Conservation (phyloP, 2,329 filamentous ascomycete genomes). For the Aureobasidium pullulans region DNA sequence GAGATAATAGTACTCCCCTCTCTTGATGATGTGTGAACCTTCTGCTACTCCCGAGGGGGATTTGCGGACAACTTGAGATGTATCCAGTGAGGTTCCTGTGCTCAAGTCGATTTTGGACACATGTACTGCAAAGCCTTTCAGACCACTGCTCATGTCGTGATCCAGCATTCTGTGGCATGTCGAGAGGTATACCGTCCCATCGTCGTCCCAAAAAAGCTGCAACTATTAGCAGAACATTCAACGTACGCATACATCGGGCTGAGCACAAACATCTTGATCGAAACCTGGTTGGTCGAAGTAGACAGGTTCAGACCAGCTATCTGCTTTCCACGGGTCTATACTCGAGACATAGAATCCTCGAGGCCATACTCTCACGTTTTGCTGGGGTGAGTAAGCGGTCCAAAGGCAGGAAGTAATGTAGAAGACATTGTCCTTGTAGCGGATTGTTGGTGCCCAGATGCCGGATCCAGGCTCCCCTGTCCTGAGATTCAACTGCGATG, state of each 20-base stretch:
- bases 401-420: conserved; percentile 43
- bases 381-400: conserved; percentile 35
- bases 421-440: conserved; percentile 38
- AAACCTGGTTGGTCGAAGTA: conserved; percentile 50
- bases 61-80: conserved; percentile 30
- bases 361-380: conserved; percentile 42
- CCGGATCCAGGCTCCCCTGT: conserved; percentile 47
- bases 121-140: conserved; percentile 48
- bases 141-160: conserved; percentile 31
- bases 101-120: conserved; percentile 37
- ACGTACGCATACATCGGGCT: not conserved
- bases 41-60: conserved; percentile 38
- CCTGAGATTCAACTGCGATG: conserved; percentile 46
- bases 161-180: conserved; percentile 21
- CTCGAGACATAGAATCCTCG: conserved; percentile 50
- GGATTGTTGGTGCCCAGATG: conserved; percentile 42
- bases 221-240: not conserved
- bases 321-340: conserved; percentile 45
- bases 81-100: conserved; percentile 35
- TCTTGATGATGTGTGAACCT: conserved; percentile 54
- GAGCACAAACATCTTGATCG: conserved; percentile 42
- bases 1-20: conserved; percentile 53
- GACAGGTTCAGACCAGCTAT: conserved; percentile 46
- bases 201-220: conserved; percentile 42
- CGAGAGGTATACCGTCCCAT: conserved; percentile 45